A percentile compares a stretch with the other conserved stretches of the same genome.
phyloP scores from a whole-genome alignment of 768 basidiomycete genomes.

The Tricholoma sp. region DNA sequence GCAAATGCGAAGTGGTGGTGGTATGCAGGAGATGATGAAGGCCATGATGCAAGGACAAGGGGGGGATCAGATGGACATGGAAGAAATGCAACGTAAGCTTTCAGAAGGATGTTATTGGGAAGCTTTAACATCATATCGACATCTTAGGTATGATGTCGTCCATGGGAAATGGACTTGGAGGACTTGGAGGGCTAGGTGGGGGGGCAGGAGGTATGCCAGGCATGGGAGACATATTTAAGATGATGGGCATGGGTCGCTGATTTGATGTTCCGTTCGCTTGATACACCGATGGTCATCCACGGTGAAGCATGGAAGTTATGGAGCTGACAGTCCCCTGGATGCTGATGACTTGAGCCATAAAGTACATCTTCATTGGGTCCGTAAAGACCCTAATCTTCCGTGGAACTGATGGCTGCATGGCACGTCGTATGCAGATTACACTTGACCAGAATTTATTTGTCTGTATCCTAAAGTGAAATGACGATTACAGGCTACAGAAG shows the following conservation, averaged over 20 bases:
- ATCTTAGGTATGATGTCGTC: conserved; percentile 78
- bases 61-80: conserved; percentile 87
- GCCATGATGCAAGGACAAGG: conserved; percentile 96
- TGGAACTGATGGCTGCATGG: background rate
- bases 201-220: conserved; percentile 63
- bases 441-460: conserved; percentile 2
- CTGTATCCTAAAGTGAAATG: background rate
- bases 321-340: background rate
- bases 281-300: background rate
- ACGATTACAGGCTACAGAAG: background rate
- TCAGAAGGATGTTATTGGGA: background rate
- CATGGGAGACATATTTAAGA: conserved; percentile 78
- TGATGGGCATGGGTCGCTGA: conserved; percentile 79
- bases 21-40: conserved; percentile 98
- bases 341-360: background rate
- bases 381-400: background rate
- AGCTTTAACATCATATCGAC: background rate
- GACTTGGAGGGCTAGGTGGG: conserved; percentile 52
- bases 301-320: background rate
- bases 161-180: conserved; percentile 71
- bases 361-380: background rate
- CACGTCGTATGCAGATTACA: background rate
- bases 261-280: background rate
- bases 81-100: conserved; percentile 83
- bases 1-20: conserved; percentile 74